Evolutionary conservation across 2,329 filamentous ascomycete species (phyloP).

Genomic region (Beauveria sp.): DNA sequence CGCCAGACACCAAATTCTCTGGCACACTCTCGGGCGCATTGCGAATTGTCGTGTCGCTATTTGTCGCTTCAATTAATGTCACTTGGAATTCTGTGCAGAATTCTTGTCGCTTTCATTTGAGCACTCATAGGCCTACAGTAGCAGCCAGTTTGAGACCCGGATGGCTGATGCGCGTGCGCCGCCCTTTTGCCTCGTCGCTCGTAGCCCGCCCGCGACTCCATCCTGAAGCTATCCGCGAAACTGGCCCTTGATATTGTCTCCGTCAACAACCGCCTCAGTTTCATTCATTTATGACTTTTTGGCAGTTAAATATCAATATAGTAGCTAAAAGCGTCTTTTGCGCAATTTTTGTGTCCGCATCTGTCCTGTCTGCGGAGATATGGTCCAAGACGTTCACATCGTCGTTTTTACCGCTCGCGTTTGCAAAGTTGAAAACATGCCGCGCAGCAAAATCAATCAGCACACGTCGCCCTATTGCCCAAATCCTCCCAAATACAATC

Average conservation of each 20-base stretch:
- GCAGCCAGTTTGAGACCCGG: not conserved
- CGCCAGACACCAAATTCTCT: slow-evolving; percentile 1
- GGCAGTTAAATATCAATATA: not conserved
- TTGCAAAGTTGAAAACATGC: slow-evolving; percentile 1
- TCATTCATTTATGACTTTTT: not conserved
- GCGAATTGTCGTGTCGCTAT: slow-evolving; percentile 19
- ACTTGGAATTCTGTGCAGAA: not conserved
- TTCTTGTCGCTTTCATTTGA: slow-evolving; percentile 2
- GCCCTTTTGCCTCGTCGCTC: not conserved
- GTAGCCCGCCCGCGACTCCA: not conserved
- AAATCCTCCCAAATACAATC: not conserved
- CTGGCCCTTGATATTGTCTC: not conserved
- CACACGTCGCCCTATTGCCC: not conserved
- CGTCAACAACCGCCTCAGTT: slow-evolving; percentile 8
- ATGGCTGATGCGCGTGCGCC: not conserved
- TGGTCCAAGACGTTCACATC: not conserved
- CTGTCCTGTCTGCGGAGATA: not conserved
- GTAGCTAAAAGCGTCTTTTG: not conserved
- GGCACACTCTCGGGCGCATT: slow-evolving; percentile 26
- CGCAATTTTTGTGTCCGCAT: not conserved
- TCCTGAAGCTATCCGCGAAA: slow-evolving; percentile 15
- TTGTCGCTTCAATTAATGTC: not conserved
- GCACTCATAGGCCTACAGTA: slow-evolving; percentile 7
- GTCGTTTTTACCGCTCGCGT: slow-evolving; percentile 13
- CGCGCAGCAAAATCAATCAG: not conserved